A percentile compares a stretch with the other conserved stretches of the same genome.
phyloP scores from a whole-genome alignment of 371 early-diverging fungal species.

The Nematocida sp. region DNA sequence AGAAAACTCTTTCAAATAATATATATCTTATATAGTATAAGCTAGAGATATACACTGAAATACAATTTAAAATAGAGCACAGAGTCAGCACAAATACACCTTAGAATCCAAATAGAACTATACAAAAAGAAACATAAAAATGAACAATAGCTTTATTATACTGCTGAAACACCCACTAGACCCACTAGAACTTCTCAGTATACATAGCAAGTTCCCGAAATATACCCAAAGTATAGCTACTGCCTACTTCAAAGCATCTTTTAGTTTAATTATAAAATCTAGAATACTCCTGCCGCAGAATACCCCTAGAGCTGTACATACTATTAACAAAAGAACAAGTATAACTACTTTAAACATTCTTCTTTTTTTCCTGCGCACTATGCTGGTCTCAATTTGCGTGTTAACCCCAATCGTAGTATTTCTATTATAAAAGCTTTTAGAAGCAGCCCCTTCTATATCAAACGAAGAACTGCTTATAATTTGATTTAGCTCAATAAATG shows the following conservation, averaged over 20 bases:
- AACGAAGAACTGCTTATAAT: slow-evolving; percentile 7
- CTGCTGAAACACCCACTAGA: too few relatives aligned
- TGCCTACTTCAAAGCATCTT: slow-evolving; percentile 14
- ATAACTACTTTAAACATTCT: slow-evolving; percentile 4
- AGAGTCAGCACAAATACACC: too few relatives aligned
- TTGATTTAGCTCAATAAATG: slow-evolving; percentile 25
- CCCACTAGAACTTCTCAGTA: too few relatives aligned
- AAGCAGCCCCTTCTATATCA: slow-evolving; percentile 18
- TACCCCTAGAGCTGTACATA: background rate
- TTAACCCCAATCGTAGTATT: slow-evolving; percentile 18
- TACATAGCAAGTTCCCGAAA: too few relatives aligned
- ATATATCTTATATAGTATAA: too few relatives aligned
- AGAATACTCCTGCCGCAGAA: slow-evolving; percentile 27
- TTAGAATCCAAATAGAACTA: too few relatives aligned
- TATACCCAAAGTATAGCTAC: too few relatives aligned
- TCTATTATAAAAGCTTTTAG: background rate
- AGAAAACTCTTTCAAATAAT: too few relatives aligned
- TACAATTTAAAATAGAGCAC: too few relatives aligned
- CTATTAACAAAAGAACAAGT: slow-evolving; percentile 2
- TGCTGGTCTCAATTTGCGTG: slow-evolving; percentile 13
- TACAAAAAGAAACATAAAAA: too few relatives aligned
- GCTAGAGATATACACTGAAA: too few relatives aligned
- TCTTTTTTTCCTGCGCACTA: slow-evolving; percentile 26
- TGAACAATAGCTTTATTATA: too few relatives aligned
- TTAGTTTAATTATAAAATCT: slow-evolving; percentile 26